These are phyloP conservation scores for Salvia hispanica DNA, from an alignment of 257 asterid species.

Conservation along the genomic window DNA sequence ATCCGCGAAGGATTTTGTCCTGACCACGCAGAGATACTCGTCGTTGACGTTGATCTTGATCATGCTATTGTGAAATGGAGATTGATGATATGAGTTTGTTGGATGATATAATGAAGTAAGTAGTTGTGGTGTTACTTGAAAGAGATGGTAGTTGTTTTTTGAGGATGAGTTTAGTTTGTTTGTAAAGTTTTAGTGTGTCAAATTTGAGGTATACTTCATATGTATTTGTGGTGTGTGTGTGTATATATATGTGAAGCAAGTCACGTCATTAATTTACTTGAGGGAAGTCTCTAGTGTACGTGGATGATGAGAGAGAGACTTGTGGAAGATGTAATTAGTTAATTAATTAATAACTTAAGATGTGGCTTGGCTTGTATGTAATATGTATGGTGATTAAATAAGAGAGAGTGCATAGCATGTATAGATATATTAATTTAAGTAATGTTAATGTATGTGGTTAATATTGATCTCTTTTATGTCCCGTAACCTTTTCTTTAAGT, in stretches of 20 bases:
- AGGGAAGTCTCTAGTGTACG: not conserved
- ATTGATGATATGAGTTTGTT: not conserved
- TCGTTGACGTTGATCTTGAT: conserved; percentile 51
- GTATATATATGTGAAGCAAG: no score
- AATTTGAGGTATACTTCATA: conserved; percentile 32
- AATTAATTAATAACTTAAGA: conserved; percentile 4
- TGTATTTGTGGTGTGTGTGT: not conserved
- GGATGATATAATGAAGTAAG: conserved; percentile 26
- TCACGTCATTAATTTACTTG: not conserved
- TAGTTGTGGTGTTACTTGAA: not conserved
- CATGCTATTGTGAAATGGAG: no score
- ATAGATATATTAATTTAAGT: no score
- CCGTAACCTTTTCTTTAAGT: no score
- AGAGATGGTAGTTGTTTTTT: not conserved
- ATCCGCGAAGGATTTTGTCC: conserved; percentile 72
- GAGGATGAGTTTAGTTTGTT: not conserved
- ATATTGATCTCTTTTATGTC: no score
- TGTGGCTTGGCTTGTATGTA: no score
- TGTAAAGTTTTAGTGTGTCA: conserved; percentile 29
- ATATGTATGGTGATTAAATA: not conserved
- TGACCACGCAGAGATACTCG: conserved; percentile 64
- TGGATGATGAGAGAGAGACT: not conserved
- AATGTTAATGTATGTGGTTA: no score
- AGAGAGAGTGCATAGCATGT: not conserved
- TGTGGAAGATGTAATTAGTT: not conserved